Conservation (phyloP, 768 basidiomycete species). For the Tubosaeta sp. region DNA sequence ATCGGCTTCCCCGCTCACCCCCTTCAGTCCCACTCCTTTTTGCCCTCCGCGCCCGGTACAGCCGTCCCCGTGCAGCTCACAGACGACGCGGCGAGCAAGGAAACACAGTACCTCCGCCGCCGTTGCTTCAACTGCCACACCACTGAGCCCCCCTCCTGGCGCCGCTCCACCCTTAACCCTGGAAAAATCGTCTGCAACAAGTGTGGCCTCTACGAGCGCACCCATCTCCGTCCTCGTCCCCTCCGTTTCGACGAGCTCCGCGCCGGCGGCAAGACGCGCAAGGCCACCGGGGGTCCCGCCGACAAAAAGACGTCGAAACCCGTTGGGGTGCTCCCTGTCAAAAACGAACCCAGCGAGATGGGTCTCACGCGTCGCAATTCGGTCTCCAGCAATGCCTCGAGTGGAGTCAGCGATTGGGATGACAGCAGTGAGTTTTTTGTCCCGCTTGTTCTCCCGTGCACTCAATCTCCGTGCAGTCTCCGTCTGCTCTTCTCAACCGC, state of each 20-base stretch:
- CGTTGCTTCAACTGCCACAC: conserved; percentile 91
- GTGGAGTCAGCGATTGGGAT: conserved; percentile 72
- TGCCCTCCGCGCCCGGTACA: conserved; percentile 39
- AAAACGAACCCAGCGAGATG: conserved; percentile 60
- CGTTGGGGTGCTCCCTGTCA: conserved; percentile 41
- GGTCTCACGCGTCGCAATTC: conserved; percentile 55
- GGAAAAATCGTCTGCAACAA: conserved; percentile 96
- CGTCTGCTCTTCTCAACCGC: conserved; percentile 31
- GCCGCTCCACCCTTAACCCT: conserved; percentile 80
- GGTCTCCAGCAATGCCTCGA: conserved; percentile 53
- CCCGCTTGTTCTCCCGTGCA: neutral
- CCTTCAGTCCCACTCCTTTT: conserved; percentile 26
- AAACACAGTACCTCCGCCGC: conserved; percentile 85
- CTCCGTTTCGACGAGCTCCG: conserved; percentile 85
- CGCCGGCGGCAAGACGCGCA: conserved; percentile 77
- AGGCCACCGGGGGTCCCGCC: conserved; percentile 33
- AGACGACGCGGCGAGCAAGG: conserved; percentile 86
- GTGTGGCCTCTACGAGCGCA: conserved; percentile 88
- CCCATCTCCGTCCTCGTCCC: conserved; percentile 77
- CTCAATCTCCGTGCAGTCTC: conserved; percentile 17
- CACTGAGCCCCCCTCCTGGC: conserved; percentile 87
- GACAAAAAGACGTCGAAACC: conserved; percentile 32
- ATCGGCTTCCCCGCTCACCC: conserved; percentile 30
- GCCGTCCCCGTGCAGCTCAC: conserved; percentile 74
- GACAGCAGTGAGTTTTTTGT: conserved; percentile 56